Percentiles rank a stretch among this genome's conserved stretches.
phyloP scores from a whole-genome alignment of 2,329 filamentous ascomycete genomes.

The Plenodomus lindquistii region DNA sequence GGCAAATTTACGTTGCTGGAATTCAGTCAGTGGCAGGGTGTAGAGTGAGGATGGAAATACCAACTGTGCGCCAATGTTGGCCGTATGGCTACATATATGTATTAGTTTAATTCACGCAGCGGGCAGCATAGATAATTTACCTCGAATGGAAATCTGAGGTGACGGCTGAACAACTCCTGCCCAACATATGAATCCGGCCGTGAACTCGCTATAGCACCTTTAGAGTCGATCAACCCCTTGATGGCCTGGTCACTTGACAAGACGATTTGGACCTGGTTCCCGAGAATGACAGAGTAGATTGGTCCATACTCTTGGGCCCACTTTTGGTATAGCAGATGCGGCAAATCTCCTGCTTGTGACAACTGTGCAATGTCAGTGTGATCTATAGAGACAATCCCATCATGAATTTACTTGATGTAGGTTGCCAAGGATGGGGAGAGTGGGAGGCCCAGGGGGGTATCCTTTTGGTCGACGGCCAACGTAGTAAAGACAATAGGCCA shows the following conservation, averaged over 20 bases:
- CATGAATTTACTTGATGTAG: conserved; percentile 50
- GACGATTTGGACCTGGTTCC: conserved; percentile 53
- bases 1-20: conserved; percentile 7
- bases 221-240: conserved; percentile 57
- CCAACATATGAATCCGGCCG: conserved; percentile 35
- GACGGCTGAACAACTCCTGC: conserved; percentile 2
- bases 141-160: conserved; percentile 4
- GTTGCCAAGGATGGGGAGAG: conserved; percentile 56
- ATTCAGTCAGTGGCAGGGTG: background rate
- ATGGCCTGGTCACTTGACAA: conserved; percentile 50
- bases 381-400: background rate
- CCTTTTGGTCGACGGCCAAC: conserved; percentile 34
- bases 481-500: conserved; percentile 4
- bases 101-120: background rate
- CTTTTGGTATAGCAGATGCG: conserved; percentile 54
- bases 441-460: conserved; percentile 56
- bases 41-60: background rate
- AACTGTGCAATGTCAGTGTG: background rate
- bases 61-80: background rate
- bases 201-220: conserved; percentile 53
- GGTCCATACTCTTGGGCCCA: conserved; percentile 59
- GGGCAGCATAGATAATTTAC: background rate
- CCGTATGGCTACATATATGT: background rate
- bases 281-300: conserved; percentile 57
- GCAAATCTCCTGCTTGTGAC: conserved; percentile 31